Conservation (phyloP, 139 green algal species). For the Limnomonas spitsbergensis region DNA sequence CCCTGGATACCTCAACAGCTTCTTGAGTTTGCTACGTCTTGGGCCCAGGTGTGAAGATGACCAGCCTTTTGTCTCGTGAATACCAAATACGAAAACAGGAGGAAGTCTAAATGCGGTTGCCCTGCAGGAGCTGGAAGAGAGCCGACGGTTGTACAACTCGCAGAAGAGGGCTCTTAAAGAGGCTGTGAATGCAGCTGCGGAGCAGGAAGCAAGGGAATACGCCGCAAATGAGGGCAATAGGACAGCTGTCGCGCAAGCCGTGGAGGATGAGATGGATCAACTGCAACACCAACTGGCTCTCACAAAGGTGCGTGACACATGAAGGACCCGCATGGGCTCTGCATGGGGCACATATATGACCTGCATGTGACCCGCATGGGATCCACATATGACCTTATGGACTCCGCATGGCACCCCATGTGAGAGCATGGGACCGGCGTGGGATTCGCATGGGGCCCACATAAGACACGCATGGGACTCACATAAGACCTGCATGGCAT, state of each 20-base stretch:
- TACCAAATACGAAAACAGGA: not conserved
- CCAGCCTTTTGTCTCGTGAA: not conserved
- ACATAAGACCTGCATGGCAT: too few species aligned
- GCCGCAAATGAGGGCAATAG: slow-evolving; percentile 26
- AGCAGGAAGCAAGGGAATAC: slow-evolving; percentile 36
- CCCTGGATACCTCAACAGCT: too few species aligned
- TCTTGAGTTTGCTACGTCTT: too few species aligned
- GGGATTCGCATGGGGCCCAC: too few species aligned
- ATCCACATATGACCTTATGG: too few species aligned
- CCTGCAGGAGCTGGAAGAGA: slow-evolving; percentile 52
- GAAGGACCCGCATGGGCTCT: too few species aligned
- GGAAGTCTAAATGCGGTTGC: too few species aligned
- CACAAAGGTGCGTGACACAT: slow-evolving; percentile 33
- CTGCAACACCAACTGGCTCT: slow-evolving; percentile 38
- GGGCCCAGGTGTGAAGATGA: not conserved
- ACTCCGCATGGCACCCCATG: too few species aligned
- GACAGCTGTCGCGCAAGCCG: slow-evolving; percentile 21
- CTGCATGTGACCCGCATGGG: too few species aligned
- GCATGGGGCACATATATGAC: too few species aligned
- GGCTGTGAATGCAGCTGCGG: slow-evolving; percentile 39
- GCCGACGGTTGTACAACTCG: slow-evolving; percentile 27
- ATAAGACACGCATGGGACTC: too few species aligned
- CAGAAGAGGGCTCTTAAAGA: slow-evolving; percentile 57
- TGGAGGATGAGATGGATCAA: slow-evolving; percentile 51
- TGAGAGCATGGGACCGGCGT: too few species aligned